Conservation (phyloP, 148 eudicot species). For the Amaranthus hypochondriacus region DNA sequence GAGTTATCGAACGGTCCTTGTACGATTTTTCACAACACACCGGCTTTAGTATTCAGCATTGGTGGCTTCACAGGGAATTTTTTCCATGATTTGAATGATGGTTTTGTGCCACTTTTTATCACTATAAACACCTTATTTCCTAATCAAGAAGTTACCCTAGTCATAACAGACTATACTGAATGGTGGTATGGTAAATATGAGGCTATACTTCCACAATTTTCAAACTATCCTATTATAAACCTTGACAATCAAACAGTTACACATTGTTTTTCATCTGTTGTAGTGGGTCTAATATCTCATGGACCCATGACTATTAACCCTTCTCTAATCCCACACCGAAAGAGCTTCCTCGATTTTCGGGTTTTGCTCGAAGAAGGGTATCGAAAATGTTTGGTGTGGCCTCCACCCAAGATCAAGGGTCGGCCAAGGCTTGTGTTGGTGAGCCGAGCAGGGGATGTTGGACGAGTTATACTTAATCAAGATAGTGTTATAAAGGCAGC, state of each 20-base stretch:
- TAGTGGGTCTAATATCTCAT: conserved; percentile 42
- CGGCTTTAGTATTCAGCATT: conserved; percentile 46
- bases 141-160: conserved; percentile 37
- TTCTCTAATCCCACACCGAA: conserved; percentile 21
- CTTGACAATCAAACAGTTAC: conserved; percentile 41
- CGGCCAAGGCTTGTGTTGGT: conserved; percentile 42
- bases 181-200: conserved; percentile 53
- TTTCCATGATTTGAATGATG: conserved; percentile 56
- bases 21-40: conserved; percentile 29
- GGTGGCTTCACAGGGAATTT: conserved; percentile 50
- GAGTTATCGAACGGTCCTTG: conserved; percentile 22
- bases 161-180: conserved; percentile 34
- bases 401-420: conserved; percentile 26
- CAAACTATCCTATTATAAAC: conserved; percentile 36
- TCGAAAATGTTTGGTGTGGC: conserved; percentile 23
- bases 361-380: conserved; percentile 32
- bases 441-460: conserved; percentile 32
- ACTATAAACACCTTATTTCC: conserved; percentile 43
- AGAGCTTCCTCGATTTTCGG: conserved; percentile 40
- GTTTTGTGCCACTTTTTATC: conserved; percentile 44
- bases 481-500: conserved; percentile 33
- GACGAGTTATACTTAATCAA: conserved; percentile 44
- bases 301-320: conserved; percentile 57
- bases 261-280: conserved; percentile 46
- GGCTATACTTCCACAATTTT: conserved; percentile 37